phyloP scores from a whole-genome alignment of 768 basidiomycete genomes.

The Mycena pura region DNA sequence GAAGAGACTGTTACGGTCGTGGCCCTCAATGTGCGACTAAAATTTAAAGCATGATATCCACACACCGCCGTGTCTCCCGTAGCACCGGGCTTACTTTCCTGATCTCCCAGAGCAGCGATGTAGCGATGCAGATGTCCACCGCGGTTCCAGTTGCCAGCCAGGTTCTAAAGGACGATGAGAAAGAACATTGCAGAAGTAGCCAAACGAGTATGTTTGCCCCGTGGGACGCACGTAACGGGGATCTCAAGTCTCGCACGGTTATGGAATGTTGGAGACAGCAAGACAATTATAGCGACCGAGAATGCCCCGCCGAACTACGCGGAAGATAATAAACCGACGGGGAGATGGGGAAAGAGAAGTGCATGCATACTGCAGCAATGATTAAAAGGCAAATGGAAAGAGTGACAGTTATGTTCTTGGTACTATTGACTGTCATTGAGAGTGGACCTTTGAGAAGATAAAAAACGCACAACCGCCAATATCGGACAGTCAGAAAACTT shows the following conservation, averaged over 20 bases:
- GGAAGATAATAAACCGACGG: neutral
- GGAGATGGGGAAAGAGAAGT: neutral
- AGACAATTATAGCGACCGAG: neutral
- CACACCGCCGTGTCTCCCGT: neutral
- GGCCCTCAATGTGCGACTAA: neutral
- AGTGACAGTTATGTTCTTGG: neutral
- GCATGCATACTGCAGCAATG: neutral
- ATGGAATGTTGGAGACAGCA: neutral
- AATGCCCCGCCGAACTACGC: neutral
- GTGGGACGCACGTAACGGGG: neutral
- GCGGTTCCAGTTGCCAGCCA: neutral
- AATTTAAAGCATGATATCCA: neutral
- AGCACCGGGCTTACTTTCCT: neutral
- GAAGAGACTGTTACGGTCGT: neutral
- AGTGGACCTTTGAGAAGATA: neutral
- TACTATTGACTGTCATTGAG: neutral
- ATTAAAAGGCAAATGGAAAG: neutral
- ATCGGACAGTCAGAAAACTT: neutral
- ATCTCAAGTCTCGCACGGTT: neutral
- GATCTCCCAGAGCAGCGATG: neutral
- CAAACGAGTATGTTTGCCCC: neutral
- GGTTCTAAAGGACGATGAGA: neutral
- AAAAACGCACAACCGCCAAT: neutral
- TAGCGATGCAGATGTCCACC: neutral
- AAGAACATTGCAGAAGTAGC: neutral